These are phyloP conservation scores for Rubus idaeus DNA, from an alignment of 306 rosid species.

Conservation along the genomic window DNA sequence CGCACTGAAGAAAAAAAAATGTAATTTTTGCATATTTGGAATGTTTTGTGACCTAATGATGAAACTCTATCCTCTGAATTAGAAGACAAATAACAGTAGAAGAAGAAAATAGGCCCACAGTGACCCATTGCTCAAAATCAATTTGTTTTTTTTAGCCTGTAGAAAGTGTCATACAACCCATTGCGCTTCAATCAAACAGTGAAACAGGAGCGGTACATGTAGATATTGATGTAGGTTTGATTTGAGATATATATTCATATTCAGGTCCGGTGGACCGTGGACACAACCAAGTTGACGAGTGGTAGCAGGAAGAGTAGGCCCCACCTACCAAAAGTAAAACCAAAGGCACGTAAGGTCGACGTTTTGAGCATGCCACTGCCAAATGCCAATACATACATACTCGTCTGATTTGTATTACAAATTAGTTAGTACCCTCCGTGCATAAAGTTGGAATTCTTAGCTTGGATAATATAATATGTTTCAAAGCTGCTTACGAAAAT, in stretches of 20 bases:
- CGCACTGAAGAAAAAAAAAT: too few relatives aligned
- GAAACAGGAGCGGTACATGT: background rate
- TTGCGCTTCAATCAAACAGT: constrained; percentile 5
- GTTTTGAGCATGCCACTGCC: background rate
- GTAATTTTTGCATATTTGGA: background rate
- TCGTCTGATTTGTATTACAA: too few relatives aligned
- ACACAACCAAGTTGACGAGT: constrained; percentile 13
- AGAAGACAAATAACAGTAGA: background rate
- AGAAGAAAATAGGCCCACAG: too few relatives aligned
- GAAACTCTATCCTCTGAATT: background rate
- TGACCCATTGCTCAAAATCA: too few relatives aligned
- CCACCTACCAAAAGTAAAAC: background rate
- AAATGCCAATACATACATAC: background rate
- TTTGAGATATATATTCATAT: background rate
- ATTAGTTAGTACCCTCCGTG: too few relatives aligned
- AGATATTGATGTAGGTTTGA: background rate
- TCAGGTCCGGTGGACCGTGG: background rate
- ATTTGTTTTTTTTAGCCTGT: background rate
- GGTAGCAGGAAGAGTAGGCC: constrained; percentile 4
- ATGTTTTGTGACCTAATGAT: background rate
- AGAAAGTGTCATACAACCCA: constrained; percentile 13
- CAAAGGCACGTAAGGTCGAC: background rate
- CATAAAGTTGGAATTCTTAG: background rate
- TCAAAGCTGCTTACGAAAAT: background rate
- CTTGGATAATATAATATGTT: background rate